Conservation (phyloP, 208 protist species). For the Crithidia mellificae region DNA sequence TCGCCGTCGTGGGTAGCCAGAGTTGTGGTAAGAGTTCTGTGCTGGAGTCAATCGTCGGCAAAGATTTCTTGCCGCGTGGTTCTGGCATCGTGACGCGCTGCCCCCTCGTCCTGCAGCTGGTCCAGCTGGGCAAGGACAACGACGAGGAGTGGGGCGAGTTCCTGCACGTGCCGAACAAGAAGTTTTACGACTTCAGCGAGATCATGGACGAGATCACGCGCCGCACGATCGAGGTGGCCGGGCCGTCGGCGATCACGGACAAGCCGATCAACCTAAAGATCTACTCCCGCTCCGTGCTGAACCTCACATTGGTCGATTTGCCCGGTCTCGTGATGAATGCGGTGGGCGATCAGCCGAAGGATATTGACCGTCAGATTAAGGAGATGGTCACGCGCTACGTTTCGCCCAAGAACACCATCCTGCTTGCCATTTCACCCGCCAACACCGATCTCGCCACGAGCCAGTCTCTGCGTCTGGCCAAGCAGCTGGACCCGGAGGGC, state of each 20-base stretch:
- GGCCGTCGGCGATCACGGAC: conserved; percentile 94
- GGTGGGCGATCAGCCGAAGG: conserved; percentile 97
- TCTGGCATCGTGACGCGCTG: conserved; percentile 99
- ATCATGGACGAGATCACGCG: conserved; percentile 95
- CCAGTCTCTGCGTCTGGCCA: conserved; percentile 97
- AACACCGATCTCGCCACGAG: conserved; percentile 99
- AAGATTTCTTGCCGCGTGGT: conserved; percentile 99
- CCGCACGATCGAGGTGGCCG: conserved; percentile 96
- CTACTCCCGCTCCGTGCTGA: conserved; percentile 94
- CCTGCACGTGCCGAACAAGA: conserved; percentile 86
- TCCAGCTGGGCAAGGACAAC: conserved; percentile 74
- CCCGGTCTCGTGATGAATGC: conserved; percentile 99
- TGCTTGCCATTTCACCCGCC: conserved; percentile 98
- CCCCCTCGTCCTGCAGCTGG: conserved; percentile 98
- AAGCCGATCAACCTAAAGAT: conserved; percentile 98
- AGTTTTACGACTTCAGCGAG: conserved; percentile 96
- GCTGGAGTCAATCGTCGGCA: conserved; percentile 99
- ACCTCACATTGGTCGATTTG: conserved; percentile 99
- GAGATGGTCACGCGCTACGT: conserved; percentile 98
- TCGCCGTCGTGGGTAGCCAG: conserved; percentile 98
- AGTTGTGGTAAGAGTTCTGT: conserved; percentile 97
- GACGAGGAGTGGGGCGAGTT: conserved; percentile 89
- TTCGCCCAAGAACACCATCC: conserved; percentile 96
- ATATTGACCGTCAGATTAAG: conserved; percentile 98
- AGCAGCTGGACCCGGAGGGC: conserved; percentile 97